Evolutionary conservation across 352 stramenopile genomes (phyloP), one percentile per base, ranked within the genome.

Genomic region (Pythium dissotocum): DNA sequence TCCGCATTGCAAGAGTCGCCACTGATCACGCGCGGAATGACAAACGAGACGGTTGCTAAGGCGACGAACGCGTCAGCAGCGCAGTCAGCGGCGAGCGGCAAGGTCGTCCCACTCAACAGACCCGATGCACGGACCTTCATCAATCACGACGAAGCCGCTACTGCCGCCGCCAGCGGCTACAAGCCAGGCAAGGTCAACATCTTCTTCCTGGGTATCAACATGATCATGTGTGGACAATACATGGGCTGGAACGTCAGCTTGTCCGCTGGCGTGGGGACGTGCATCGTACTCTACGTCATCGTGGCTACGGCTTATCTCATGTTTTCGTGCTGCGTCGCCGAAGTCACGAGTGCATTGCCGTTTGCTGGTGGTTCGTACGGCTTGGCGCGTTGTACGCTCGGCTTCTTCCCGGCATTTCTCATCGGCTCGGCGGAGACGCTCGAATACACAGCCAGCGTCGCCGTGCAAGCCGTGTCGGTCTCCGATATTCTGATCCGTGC

Each of bases 341-440:
- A 78, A 44, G 56, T 76, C 51, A 73, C 64, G 0, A 60, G 63
- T 51, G 61, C 66, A 16, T 61, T 78, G n/a, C 68, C 72, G 24
- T 78, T 78, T 40, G 68, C 67, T 2, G 72, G 72, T 18, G 72
- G 72, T 8, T 48, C 72, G 18, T 78, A 71, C 24, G 64, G 70
- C 12, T 26, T 76, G 1, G 59, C 65, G n/a, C 54, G 70, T 13
- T 76, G 70, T 30, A 76, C 65, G 26, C 54, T 76, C 5, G 70
- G 70, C 10, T 76, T 76, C 32, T 69, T 62, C 48, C 63, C 65
- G 4, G 70, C 63, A n/a, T 76, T 66, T 36, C 33, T 76, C 32
- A 63, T 72, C 44, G 70, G 70, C 38, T 69, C 64, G 5, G 35
- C 40, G 4, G 38, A 67, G 52, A 46, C 53, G 1, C 38, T 67